Evolutionary conservation across 768 basidiomycete genomes (phyloP).

Genomic region (Chalciporus chontae): DNA sequence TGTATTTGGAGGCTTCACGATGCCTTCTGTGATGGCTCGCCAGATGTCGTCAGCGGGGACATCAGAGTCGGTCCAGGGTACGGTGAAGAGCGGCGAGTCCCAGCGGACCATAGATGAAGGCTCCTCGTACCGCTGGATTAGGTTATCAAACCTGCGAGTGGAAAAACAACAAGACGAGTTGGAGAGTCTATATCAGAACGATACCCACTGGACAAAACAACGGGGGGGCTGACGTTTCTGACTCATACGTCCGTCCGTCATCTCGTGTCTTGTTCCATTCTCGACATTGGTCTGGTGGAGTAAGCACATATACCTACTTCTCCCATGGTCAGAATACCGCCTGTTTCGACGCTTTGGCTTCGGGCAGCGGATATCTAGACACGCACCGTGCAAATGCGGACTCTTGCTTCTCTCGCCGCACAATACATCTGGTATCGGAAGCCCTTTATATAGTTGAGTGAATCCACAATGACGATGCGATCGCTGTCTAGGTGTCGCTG

Average conservation of each 20-base stretch:
- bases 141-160: slow-evolving; percentile 27
- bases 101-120: slow-evolving; percentile 98
- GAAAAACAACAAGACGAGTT: background rate
- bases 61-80: slow-evolving; percentile 69
- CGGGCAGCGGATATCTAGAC: background rate
- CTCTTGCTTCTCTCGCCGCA: slow-evolving; percentile 82
- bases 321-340: slow-evolving; percentile 6
- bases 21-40: slow-evolving; percentile 74
- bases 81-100: slow-evolving; percentile 93
- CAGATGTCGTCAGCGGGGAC: slow-evolving; percentile 72
- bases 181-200: background rate
- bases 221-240: slow-evolving; percentile 61
- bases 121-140: slow-evolving; percentile 89
- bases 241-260: slow-evolving; percentile 50
- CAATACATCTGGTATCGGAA: slow-evolving; percentile 99
- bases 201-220: slow-evolving; percentile 5
- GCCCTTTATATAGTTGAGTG: slow-evolving; percentile 96
- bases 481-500: slow-evolving; percentile 69
- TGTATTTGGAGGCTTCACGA: slow-evolving; percentile 82
- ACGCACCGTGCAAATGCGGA: slow-evolving; percentile 84
- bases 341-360: background rate
- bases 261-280: slow-evolving; percentile 65
- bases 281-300: slow-evolving; percentile 70
- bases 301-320: slow-evolving; percentile 69
- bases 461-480: slow-evolving; percentile 85